phyloP scores from a whole-genome alignment of 1,284 basidiomycete genomes.

The Rhizoctonia solani region DNA sequence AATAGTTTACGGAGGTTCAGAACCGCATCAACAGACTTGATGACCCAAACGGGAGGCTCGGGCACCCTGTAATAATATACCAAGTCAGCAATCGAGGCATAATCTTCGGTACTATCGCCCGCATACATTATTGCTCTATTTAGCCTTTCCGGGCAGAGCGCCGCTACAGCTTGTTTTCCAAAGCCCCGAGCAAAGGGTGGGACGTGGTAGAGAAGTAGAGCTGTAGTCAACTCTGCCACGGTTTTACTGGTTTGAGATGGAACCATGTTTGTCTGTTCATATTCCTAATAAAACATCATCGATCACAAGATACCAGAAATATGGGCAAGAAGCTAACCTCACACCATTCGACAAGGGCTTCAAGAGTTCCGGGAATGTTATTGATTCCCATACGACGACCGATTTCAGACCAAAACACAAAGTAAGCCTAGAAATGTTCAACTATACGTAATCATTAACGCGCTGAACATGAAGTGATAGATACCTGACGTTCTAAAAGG shows the following conservation, averaged over 20 bases:
- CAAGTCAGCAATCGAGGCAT: not conserved
- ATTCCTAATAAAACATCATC: not conserved
- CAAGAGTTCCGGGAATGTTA: conserved; percentile 16
- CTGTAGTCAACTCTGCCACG: not conserved
- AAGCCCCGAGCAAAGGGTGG: not conserved
- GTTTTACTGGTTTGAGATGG: conserved; percentile 15
- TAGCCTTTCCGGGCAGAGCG: conserved; percentile 14
- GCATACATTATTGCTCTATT: conserved; percentile 4
- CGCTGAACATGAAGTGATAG: not conserved
- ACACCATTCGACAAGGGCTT: conserved; percentile 7
- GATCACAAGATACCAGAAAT: not conserved
- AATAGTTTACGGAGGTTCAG: not conserved
- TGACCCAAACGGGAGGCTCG: conserved; percentile 8
- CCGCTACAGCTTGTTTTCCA: conserved; percentile 10
- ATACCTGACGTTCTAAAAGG: conserved; percentile 26
- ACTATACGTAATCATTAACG: not conserved
- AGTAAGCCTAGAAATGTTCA: not conserved
- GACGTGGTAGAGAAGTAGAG: conserved; percentile 17
- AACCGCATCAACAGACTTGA: not conserved
- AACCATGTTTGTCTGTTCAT: conserved; percentile 15
- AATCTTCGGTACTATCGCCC: too few species aligned
- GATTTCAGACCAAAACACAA: conserved; percentile 23
- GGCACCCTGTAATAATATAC: conserved; percentile 2
- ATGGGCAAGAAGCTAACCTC: conserved; percentile 7
- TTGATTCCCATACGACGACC: conserved; percentile 21